Evolutionary conservation across 371 early-diverging fungal genomes (phyloP).

Genomic region (Mucor plumbeus): DNA sequence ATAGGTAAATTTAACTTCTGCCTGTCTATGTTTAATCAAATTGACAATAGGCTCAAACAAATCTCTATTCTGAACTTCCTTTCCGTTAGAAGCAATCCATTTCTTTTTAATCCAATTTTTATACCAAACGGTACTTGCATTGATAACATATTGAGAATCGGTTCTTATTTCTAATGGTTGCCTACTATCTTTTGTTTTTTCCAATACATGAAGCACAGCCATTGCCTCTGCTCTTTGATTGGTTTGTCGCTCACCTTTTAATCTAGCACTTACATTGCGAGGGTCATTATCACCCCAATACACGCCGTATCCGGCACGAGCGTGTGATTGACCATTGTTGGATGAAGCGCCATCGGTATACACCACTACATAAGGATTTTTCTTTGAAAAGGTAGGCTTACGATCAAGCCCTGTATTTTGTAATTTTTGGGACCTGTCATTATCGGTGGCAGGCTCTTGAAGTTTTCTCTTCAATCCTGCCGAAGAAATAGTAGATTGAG

Average conservation of each 20-base stretch:
- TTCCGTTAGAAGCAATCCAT: constrained; percentile 64
- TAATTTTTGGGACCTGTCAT: not conserved
- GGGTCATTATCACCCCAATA: constrained; percentile 78
- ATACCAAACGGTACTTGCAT: constrained; percentile 74
- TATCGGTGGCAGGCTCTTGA: not conserved
- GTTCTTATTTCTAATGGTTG: constrained; percentile 61
- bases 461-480: not conserved
- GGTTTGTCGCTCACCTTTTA: constrained; percentile 69
- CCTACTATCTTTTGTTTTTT: constrained; percentile 40
- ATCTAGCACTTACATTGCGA: constrained; percentile 73
- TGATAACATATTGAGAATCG: constrained; percentile 74
- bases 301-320: constrained; percentile 85
- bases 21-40: constrained; percentile 39
- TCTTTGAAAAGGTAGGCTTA: not conserved
- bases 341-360: constrained; percentile 86
- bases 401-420: not conserved
- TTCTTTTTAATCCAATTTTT: constrained; percentile 66
- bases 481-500: not conserved
- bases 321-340: constrained; percentile 65
- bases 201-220: constrained; percentile 75
- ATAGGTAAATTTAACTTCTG: constrained; percentile 52
- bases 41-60: constrained; percentile 62
- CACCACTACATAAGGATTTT: constrained; percentile 33
- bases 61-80: constrained; percentile 75
- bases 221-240: constrained; percentile 89